Conservation (phyloP, 352 stramenopile species). For the Globisporangium emineosum region DNA sequence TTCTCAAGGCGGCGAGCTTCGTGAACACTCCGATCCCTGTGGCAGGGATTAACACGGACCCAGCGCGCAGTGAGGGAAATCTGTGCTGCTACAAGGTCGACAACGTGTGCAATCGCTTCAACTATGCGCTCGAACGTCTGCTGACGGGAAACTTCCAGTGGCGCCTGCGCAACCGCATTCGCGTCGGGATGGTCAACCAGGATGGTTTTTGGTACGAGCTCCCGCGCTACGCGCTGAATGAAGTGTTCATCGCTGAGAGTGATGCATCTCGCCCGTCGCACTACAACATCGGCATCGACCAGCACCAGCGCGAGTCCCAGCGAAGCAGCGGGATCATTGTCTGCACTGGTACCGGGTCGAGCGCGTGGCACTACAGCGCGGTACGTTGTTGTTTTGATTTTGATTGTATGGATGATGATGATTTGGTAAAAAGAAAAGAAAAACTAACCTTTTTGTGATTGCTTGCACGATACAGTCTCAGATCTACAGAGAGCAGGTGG, state of each 20-base stretch:
- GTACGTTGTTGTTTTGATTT: too few relatives aligned
- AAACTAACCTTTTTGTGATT: too few relatives aligned
- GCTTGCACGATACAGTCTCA: conserved; percentile 47
- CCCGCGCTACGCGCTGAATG: conserved; percentile 82
- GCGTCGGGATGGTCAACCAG: conserved; percentile 87
- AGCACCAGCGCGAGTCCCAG: conserved; percentile 86
- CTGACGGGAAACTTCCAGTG: conserved; percentile 75
- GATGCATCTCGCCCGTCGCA: conserved; percentile 81
- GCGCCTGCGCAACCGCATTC: conserved; percentile 79
- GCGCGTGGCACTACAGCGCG: conserved; percentile 84
- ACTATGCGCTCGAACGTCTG: conserved; percentile 60
- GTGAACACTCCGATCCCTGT: conserved; percentile 85
- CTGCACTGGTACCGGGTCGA: conserved; percentile 85
- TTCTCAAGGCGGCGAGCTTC: conserved; percentile 85
- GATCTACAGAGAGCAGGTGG: conserved; percentile 85
- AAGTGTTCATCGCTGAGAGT: conserved; percentile 88
- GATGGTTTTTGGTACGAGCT: conserved; percentile 87
- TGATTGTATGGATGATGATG: too few relatives aligned
- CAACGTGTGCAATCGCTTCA: conserved; percentile 72
- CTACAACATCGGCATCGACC: conserved; percentile 88
- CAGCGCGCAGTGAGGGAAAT: conserved; percentile 81
- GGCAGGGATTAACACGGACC: conserved; percentile 83
- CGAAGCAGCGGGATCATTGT: conserved; percentile 87
- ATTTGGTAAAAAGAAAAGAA: too few relatives aligned
- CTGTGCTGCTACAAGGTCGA: conserved; percentile 87